Percentiles rank a stretch among this genome's conserved stretches.
Conservation (phyloP, 1,139 yeast species). For the Magnusiomyces tetraspermus region DNA sequence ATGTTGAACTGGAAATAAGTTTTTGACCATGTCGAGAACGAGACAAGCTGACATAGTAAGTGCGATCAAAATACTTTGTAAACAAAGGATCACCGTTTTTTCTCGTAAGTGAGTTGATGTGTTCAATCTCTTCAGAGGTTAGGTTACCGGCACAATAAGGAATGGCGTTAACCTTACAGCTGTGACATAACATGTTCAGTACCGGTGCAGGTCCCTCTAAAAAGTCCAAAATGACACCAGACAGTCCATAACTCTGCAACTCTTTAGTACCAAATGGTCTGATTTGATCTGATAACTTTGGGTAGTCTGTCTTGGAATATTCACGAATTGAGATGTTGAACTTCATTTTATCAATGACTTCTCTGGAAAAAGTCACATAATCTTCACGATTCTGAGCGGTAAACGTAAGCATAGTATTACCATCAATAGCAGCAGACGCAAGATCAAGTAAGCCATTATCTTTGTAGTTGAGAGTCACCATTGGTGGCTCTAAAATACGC, state of each 20-base stretch:
- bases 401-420: constrained; percentile 47
- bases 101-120: constrained; percentile 22
- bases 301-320: constrained; percentile 24
- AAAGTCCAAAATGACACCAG: constrained; percentile 66
- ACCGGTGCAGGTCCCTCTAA: constrained; percentile 70
- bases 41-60: constrained; percentile 41
- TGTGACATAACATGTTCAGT: constrained; percentile 59
- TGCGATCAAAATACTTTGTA: constrained; percentile 52
- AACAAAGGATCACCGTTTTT: constrained; percentile 38
- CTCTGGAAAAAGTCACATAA: constrained; percentile 37
- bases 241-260: constrained; percentile 55
- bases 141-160: constrained; percentile 50
- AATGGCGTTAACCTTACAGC: constrained; percentile 46
- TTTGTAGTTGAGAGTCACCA: constrained; percentile 51
- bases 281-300: constrained; percentile 20
- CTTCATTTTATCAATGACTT: constrained; percentile 34
- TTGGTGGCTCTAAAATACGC: constrained; percentile 63
- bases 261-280: constrained; percentile 32
- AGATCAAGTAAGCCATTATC: constrained; percentile 41
- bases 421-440: constrained; percentile 50
- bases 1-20: constrained; percentile 6
- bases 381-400: constrained; percentile 39
- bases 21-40: constrained; percentile 36
- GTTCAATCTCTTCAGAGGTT: constrained; percentile 35
- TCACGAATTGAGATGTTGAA: constrained; percentile 42